Percentiles rank a stretch among this genome's conserved stretches.
Conservation (phyloP, 1,284 basidiomycete genomes). For the Cutaneotrichosporon sp. region DNA sequence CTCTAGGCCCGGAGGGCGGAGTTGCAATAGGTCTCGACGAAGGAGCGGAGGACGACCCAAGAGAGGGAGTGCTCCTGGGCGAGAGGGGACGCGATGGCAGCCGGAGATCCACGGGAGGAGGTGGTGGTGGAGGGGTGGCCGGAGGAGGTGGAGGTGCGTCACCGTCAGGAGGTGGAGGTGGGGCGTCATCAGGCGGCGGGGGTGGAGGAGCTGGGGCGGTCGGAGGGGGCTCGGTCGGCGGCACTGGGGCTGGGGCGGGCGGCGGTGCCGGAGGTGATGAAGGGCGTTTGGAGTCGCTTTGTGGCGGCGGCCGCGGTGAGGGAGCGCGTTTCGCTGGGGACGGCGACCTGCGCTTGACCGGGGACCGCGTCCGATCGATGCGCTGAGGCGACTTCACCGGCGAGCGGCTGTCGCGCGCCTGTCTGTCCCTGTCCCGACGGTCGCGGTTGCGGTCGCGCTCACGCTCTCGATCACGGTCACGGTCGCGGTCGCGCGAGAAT, state of each 20-base stretch:
- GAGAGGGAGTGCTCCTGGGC: slow-evolving; percentile 1
- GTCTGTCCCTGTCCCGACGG: slow-evolving; percentile 1
- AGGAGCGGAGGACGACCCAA: slow-evolving; percentile 1
- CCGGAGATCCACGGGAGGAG: slow-evolving; percentile 19
- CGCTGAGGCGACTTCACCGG: slow-evolving; percentile 7
- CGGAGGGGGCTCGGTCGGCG: slow-evolving; percentile 8
- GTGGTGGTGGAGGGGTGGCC: slow-evolving; percentile 31
- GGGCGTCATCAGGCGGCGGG: background rate
- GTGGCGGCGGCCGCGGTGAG: slow-evolving; percentile 10
- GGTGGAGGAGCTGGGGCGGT: slow-evolving; percentile 1
- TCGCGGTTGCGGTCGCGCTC: slow-evolving; percentile 7
- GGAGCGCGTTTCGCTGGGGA: background rate
- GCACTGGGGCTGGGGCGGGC: background rate
- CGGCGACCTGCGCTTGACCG: slow-evolving; percentile 9
- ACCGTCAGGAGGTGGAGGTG: slow-evolving; percentile 10
- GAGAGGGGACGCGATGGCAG: slow-evolving; percentile 21
- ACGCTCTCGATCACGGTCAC: slow-evolving; percentile 1
- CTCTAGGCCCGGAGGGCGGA: slow-evolving; percentile 4
- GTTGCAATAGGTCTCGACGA: slow-evolving; percentile 7
- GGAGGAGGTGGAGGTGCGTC: slow-evolving; percentile 28
- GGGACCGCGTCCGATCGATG: background rate
- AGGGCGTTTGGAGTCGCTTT: background rate
- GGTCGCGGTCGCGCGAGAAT: background rate
- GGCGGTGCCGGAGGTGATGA: slow-evolving; percentile 9
- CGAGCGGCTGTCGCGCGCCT: slow-evolving; percentile 1